Evolutionary conservation across 2,329 filamentous ascomycete species (phyloP), one percentile per base, ranked within the genome.

Genomic region (Fusarium chlamydosporum): DNA sequence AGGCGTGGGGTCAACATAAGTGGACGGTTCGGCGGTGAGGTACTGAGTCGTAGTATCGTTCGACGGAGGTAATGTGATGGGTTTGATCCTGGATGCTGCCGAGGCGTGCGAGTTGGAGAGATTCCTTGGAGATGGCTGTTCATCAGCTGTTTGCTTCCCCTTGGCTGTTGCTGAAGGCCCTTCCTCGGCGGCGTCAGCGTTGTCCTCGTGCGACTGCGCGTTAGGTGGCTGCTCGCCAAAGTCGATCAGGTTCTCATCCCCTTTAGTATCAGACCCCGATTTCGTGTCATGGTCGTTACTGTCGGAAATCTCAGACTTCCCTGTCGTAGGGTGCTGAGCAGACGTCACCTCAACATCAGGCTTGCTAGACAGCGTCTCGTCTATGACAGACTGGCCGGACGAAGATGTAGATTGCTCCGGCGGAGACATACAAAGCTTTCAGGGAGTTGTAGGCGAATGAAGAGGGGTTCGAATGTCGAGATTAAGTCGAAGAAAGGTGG

Each of bases 1-100:
- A 27, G 86, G 86, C 8, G 87, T 88, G 23, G 87, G 86, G 71
- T 89, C 87, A 67, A 88, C 77, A 68, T 88, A 89, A 47, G 72
- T 77, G 34, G 76, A 73, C 12, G 84, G 79, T 63, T 85, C 82
- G 61, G 85, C 82, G 26, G 82, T 81, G 54, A 86, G 80, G 65
- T 82, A 82, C 61, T 83, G 82, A 9, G 77, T 70, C 59, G 77
- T 73, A 18, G 75, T 72, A 48, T 80, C 80, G 54, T 72, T 71
- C 42, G 78, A 75, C 6, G 79, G 72, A n/a, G 78, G 70, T 26
- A 80, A 75, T 18, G 80, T 79, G 20, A 79, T 73, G 20, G 85
- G 84, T 66, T 82, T 84, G 47, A 87, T 74, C 3, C 83, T 86
- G 10, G 83, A 78, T 43, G 84, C 79, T 6, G 85, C 84, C 47